Evolutionary conservation across 805 yeast genomes (phyloP).

Genomic region (Starmerella tilneyi): DNA sequence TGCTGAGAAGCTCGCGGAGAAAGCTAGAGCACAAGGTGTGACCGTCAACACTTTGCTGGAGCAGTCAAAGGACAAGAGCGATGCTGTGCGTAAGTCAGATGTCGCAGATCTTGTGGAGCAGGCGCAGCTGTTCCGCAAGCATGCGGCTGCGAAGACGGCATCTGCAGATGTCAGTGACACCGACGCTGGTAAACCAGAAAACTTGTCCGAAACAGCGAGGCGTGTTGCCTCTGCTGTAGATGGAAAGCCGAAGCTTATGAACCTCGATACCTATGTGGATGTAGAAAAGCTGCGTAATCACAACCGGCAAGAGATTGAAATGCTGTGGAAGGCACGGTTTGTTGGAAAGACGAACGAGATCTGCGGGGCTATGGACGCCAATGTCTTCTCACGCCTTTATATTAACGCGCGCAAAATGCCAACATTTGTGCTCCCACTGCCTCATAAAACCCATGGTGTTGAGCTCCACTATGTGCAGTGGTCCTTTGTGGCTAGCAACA

Average conservation of each 20-base stretch:
- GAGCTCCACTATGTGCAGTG: conserved; percentile 93
- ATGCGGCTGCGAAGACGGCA: not conserved
- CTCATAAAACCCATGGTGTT: conserved; percentile 40
- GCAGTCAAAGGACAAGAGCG: conserved; percentile 18
- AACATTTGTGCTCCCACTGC: conserved; percentile 80
- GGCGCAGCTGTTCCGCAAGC: conserved; percentile 12
- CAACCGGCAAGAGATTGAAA: conserved; percentile 54
- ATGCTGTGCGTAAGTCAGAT: conserved; percentile 13
- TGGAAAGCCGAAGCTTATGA: conserved; percentile 38
- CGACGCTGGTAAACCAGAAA: not conserved
- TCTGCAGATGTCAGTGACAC: not conserved
- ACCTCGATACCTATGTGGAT: conserved; percentile 60
- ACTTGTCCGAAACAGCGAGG: not conserved
- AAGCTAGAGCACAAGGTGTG: conserved; percentile 23
- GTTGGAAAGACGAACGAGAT: conserved; percentile 47
- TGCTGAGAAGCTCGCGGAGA: conserved; percentile 35
- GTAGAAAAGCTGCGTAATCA: conserved; percentile 52
- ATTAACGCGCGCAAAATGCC: conserved; percentile 64
- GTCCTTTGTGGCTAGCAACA: conserved; percentile 73
- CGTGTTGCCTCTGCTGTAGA: not conserved
- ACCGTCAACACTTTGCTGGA: conserved; percentile 20
- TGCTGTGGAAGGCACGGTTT: conserved; percentile 84
- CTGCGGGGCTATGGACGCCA: conserved; percentile 51
- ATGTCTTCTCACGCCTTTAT: conserved; percentile 53
- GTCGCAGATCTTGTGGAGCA: conserved; percentile 18